A percentile compares a stretch with the other conserved stretches of the same genome.
These are phyloP conservation scores for Cicer judaicum DNA, from an alignment of 306 rosid species.

Conservation along the genomic window DNA sequence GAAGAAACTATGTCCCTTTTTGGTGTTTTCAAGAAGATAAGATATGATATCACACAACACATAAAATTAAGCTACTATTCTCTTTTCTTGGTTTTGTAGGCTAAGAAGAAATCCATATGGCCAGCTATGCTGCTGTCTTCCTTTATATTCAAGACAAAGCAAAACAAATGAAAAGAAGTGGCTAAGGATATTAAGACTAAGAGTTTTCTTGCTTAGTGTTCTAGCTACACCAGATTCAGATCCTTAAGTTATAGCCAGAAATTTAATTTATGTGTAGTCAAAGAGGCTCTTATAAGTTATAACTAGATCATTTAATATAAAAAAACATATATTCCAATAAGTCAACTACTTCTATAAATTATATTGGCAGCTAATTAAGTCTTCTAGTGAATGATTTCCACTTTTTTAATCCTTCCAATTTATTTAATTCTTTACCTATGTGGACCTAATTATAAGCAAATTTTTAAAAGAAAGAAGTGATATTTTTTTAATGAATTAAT, in stretches of 20 bases:
- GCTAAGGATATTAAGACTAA: slow-evolving; percentile 1
- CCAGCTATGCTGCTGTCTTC: slow-evolving; percentile 51
- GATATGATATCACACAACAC: slow-evolving; percentile 26
- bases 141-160: slow-evolving; percentile 48
- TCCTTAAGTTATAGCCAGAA: slow-evolving; percentile 34
- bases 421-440: slow-evolving; percentile 1
- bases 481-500: too few relatives aligned
- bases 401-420: slow-evolving; percentile 12
- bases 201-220: slow-evolving; percentile 30
- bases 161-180: slow-evolving; percentile 38
- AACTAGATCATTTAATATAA: slow-evolving; percentile 27
- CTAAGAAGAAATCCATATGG: slow-evolving; percentile 39
- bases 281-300: not conserved
- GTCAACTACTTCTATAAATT: slow-evolving; percentile 44
- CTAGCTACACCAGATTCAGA: slow-evolving; percentile 35
- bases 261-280: slow-evolving; percentile 21
- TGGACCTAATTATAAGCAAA: not conserved
- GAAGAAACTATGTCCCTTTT: slow-evolving; percentile 24
- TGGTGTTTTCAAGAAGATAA: slow-evolving; percentile 29
- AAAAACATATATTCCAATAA: slow-evolving; percentile 7
- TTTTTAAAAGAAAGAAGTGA: too few relatives aligned
- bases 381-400: slow-evolving; percentile 22
- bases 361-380: slow-evolving; percentile 25
- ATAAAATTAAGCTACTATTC: not conserved
- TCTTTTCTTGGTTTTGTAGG: slow-evolving; percentile 27